Percentiles rank a stretch among this genome's conserved stretches.
These are phyloP conservation scores for Echinosophora koreensis DNA, from an alignment of 306 rosid genomes.

Conservation along the genomic window DNA sequence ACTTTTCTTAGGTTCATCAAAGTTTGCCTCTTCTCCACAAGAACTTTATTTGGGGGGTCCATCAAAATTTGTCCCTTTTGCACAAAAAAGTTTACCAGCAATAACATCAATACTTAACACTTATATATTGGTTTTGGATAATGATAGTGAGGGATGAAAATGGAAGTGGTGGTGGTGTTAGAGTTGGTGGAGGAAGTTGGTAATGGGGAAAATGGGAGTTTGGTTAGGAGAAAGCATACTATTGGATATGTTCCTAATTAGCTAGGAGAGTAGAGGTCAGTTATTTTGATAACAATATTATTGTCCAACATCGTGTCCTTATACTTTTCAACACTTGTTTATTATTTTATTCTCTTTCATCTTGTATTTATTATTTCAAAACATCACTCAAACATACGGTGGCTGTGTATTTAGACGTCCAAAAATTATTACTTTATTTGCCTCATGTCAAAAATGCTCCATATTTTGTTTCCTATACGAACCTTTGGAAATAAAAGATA, in stretches of 20 bases:
- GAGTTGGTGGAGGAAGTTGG: slow-evolving; percentile 39
- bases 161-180: slow-evolving; percentile 33
- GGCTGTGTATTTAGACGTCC: too few species aligned
- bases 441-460: too few species aligned
- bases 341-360: too few species aligned
- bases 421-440: too few species aligned
- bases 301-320: too few species aligned
- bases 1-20: slow-evolving; percentile 7
- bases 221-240: slow-evolving; percentile 62
- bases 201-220: slow-evolving; percentile 53
- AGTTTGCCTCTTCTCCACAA: slow-evolving; percentile 19
- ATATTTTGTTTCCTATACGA: too few species aligned
- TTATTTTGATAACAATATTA: too few species aligned
- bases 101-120: background rate
- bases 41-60: background rate
- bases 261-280: slow-evolving; percentile 45
- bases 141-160: slow-evolving; percentile 43
- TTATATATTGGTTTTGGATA: slow-evolving; percentile 21
- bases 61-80: background rate
- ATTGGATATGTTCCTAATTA: slow-evolving; percentile 53
- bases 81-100: slow-evolving; percentile 4
- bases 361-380: too few species aligned
- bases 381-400: too few species aligned
- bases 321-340: too few species aligned
- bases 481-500: too few species aligned